These are phyloP conservation scores for Gymnopilus junonius DNA, from an alignment of 768 basidiomycete species.

Conservation along the genomic window DNA sequence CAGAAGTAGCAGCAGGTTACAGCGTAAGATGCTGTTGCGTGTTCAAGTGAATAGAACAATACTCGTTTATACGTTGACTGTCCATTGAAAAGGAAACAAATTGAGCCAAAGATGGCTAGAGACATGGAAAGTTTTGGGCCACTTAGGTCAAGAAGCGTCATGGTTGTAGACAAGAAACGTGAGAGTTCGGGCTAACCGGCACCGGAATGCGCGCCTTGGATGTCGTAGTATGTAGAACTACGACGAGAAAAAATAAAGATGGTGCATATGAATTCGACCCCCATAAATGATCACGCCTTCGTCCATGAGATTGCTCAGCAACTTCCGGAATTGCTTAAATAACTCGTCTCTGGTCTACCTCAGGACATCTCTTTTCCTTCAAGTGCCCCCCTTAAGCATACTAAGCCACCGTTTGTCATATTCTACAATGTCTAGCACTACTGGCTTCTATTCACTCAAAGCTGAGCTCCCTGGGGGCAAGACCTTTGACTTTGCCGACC, in stretches of 20 bases:
- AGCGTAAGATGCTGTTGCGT: background rate
- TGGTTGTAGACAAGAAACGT: background rate
- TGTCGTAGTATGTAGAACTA: background rate
- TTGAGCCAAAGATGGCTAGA: background rate
- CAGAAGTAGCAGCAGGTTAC: background rate
- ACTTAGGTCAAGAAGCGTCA: background rate
- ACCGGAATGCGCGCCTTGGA: background rate
- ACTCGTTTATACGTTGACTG: background rate
- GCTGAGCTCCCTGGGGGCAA: conserved; percentile 62
- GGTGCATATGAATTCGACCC: conserved; percentile 8
- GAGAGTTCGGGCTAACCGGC: conserved; percentile 1
- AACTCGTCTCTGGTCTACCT: conserved; percentile 4
- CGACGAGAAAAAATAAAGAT: conserved; percentile 2
- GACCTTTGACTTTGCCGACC: conserved; percentile 62
- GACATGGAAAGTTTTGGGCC: background rate
- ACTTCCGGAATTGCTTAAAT: conserved; percentile 23
- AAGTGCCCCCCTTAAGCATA: background rate
- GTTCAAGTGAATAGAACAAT: background rate
- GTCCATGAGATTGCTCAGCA: conserved; percentile 36
- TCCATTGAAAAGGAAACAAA: background rate
- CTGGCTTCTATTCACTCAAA: conserved; percentile 70
- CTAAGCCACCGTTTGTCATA: conserved; percentile 15
- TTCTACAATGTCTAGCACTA: conserved; percentile 34
- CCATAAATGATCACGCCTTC: conserved; percentile 25
- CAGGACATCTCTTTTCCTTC: background rate